Evolutionary conservation across 768 basidiomycete genomes (phyloP).

Genomic region (Podaxis sp.): DNA sequence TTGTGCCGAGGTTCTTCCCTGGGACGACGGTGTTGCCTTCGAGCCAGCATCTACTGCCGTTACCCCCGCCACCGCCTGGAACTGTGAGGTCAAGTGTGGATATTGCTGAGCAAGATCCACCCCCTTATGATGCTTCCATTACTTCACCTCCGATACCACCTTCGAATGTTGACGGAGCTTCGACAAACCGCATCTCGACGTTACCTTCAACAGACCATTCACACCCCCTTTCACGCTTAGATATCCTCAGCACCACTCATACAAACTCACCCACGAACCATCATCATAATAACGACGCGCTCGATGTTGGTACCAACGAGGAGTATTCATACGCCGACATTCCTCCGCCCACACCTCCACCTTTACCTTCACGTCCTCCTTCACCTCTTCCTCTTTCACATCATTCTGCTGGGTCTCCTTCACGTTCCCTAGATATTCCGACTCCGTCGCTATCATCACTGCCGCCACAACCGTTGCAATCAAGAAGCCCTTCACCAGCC

Average conservation of each 20-base stretch:
- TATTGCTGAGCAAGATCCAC: slow-evolving; percentile 3
- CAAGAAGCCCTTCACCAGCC: not conserved
- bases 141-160: not conserved
- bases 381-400: not conserved
- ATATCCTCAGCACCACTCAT: not conserved
- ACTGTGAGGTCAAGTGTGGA: not conserved
- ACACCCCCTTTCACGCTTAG: not conserved
- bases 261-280: not conserved
- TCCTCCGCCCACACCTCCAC: slow-evolving; percentile 7
- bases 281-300: not conserved
- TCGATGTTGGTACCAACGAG: not conserved
- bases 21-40: slow-evolving; percentile 35
- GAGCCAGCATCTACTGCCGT: not conserved
- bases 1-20: slow-evolving; percentile 60
- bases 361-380: not conserved
- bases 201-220: not conserved
- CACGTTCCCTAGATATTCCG: not conserved
- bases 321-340: slow-evolving; percentile 4
- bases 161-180: not conserved
- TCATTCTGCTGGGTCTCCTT: too few species aligned
- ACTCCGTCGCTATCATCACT: not conserved
- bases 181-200: not conserved
- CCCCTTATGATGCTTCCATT: slow-evolving; percentile 2
- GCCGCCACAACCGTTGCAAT: not conserved
- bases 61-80: not conserved